Evolutionary conservation across 1,284 basidiomycete genomes (phyloP).

Genomic region (Boletellus sp.): DNA sequence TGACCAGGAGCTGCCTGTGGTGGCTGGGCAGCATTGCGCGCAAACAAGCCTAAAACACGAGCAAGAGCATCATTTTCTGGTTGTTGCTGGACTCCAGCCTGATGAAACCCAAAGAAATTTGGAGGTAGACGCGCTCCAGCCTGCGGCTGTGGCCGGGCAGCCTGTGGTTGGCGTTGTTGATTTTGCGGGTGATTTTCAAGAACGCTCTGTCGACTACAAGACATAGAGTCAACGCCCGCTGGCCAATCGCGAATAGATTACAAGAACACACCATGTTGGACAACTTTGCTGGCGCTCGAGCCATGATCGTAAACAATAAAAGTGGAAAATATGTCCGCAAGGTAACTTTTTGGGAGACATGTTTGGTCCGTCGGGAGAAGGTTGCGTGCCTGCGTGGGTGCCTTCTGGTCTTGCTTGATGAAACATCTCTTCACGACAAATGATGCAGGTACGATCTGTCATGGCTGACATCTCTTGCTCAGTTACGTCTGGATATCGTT

Average conservation of each 20-base stretch:
- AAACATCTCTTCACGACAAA: conserved; percentile 97
- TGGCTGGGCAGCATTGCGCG: conserved; percentile 38
- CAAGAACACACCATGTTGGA: conserved; percentile 84
- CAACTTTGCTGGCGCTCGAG: conserved; percentile 94
- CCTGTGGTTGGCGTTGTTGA: conserved; percentile 33
- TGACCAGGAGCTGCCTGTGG: conserved; percentile 20
- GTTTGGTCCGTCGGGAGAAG: conserved; percentile 71
- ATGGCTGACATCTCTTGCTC: conserved; percentile 76
- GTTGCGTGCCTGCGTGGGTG: conserved; percentile 30
- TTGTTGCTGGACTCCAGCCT: conserved; percentile 29
- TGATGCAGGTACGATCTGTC: conserved; percentile 93
- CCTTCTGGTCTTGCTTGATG: conserved; percentile 37
- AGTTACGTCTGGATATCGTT: conserved; percentile 92
- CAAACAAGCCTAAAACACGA: conserved; percentile 49
- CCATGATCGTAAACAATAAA: conserved; percentile 96
- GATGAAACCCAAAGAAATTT: conserved; percentile 29
- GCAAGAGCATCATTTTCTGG: conserved; percentile 36
- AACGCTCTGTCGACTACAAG: conserved; percentile 77
- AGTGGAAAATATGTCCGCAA: conserved; percentile 98
- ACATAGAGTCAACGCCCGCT: conserved; percentile 12
- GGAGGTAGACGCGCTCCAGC: conserved; percentile 29
- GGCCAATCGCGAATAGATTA: conserved; percentile 6
- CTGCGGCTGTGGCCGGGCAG: conserved; percentile 36
- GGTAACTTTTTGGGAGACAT: conserved; percentile 94
- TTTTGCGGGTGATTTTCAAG: conserved; percentile 50